Percentiles rank a stretch among this genome's conserved stretches.
Conservation (phyloP, 352 stramenopile genomes). For the Plasmopara halstedii region DNA sequence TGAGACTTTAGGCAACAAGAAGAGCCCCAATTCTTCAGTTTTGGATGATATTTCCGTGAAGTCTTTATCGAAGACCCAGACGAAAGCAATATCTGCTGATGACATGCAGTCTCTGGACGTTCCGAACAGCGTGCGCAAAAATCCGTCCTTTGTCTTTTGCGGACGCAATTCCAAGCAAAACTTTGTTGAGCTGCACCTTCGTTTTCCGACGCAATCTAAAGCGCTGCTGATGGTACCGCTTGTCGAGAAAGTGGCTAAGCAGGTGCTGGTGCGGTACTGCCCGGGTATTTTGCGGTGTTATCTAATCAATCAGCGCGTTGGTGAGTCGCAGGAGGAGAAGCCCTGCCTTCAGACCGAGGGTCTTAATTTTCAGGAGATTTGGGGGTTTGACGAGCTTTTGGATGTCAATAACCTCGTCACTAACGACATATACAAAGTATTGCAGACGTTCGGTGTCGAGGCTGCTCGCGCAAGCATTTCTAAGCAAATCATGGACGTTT, state of each 20-base stretch:
- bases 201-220: slow-evolving; percentile 85
- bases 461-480: slow-evolving; percentile 96
- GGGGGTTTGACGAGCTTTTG: slow-evolving; percentile 87
- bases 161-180: slow-evolving; percentile 72
- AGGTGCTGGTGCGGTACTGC: slow-evolving; percentile 84
- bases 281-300: slow-evolving; percentile 85
- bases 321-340: slow-evolving; percentile 69
- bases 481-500: slow-evolving; percentile 98
- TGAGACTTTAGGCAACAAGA: slow-evolving; percentile 31
- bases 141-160: slow-evolving; percentile 82
- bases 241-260: slow-evolving; percentile 77
- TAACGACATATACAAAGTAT: slow-evolving; percentile 98
- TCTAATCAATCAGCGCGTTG: slow-evolving; percentile 83
- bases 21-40: slow-evolving; percentile 10
- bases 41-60: slow-evolving; percentile 36
- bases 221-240: slow-evolving; percentile 86
- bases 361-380: slow-evolving; percentile 98
- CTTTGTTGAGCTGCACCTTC: slow-evolving; percentile 78
- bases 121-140: slow-evolving; percentile 71
- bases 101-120: slow-evolving; percentile 74
- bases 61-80: slow-evolving; percentile 16
- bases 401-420: slow-evolving; percentile 94
- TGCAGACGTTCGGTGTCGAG: slow-evolving; percentile 98
- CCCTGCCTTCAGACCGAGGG: slow-evolving; percentile 92
- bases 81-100: slow-evolving; percentile 38